A percentile compares a stretch with the other conserved stretches of the same genome.
Conservation (phyloP, 495 filamentous ascomycete species). For the Penicillium crystallinum region DNA sequence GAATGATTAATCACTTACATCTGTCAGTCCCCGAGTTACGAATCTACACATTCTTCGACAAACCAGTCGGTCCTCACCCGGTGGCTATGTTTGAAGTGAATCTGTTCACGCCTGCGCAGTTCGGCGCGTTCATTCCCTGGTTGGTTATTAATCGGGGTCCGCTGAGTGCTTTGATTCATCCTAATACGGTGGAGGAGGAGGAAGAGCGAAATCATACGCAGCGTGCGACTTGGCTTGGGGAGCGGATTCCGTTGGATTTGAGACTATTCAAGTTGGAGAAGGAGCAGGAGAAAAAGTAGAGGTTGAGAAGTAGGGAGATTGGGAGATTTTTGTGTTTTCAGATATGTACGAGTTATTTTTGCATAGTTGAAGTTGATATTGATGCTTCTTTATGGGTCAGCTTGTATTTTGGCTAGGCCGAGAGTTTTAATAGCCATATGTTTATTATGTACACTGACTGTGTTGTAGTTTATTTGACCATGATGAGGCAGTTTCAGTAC, state of each 20-base stretch:
- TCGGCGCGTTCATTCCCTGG: constrained; percentile 85
- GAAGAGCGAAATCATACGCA: constrained; percentile 68
- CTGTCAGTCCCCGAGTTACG: constrained; percentile 75
- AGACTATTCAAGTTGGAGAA: constrained; percentile 49
- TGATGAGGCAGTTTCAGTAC: too few species aligned
- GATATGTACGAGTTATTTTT: not conserved
- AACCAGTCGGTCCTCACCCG: constrained; percentile 76
- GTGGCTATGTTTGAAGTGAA: constrained; percentile 91
- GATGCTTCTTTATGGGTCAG: too few species aligned
- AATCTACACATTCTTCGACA: constrained; percentile 72
- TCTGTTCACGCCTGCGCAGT: constrained; percentile 76
- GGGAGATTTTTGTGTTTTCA: not conserved
- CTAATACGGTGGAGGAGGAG: constrained; percentile 59
- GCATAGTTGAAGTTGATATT: not conserved
- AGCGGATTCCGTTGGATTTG: constrained; percentile 63
- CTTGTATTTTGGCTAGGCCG: too few species aligned
- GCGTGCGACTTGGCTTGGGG: constrained; percentile 80
- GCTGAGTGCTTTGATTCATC: constrained; percentile 73
- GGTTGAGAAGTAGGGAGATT: constrained; percentile 4
- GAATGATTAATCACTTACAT: not conserved
- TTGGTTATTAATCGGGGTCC: constrained; percentile 78
- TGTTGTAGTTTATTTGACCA: too few species aligned
- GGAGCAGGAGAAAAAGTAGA: constrained; percentile 10
- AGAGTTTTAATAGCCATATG: too few species aligned
- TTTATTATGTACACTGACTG: too few species aligned